Evolutionary conservation across 2,329 filamentous ascomycete species (phyloP).

Genomic region (Rhinocladiella mackenziei): DNA sequence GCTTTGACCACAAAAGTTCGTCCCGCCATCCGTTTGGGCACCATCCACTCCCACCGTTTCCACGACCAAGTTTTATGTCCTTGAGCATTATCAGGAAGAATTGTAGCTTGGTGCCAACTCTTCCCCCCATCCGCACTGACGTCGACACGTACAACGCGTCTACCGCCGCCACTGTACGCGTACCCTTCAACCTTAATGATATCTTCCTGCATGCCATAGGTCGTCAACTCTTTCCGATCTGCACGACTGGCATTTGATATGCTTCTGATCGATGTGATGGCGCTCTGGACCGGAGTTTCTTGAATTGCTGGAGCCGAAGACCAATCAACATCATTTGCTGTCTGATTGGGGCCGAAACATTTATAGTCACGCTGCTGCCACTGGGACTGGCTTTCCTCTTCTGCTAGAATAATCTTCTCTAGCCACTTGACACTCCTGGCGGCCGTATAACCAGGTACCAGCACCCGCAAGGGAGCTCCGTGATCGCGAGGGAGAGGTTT

Average conservation of each 20-base stretch:
- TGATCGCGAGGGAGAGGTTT: conserved; percentile 60
- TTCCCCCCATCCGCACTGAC: conserved; percentile 60
- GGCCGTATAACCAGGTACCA: conserved; percentile 64
- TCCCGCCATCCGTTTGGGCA: conserved; percentile 45
- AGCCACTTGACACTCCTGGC: conserved; percentile 66
- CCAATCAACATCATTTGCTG: conserved; percentile 55
- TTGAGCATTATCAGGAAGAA: conserved; percentile 50
- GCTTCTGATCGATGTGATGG: conserved; percentile 49
- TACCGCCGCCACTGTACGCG: conserved; percentile 65
- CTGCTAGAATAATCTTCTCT: conserved; percentile 58
- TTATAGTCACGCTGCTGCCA: conserved; percentile 68
- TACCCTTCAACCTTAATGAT: conserved; percentile 52
- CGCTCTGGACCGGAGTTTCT: conserved; percentile 64
- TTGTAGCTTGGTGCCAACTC: conserved; percentile 61
- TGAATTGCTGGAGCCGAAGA: conserved; percentile 61
- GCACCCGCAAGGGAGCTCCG: conserved; percentile 59
- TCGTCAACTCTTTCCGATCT: conserved; percentile 12
- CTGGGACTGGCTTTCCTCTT: conserved; percentile 62
- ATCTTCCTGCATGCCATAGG: conserved; percentile 27
- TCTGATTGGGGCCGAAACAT: conserved; percentile 61
- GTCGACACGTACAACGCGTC: conserved; percentile 64
- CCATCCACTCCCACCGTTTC: conserved; percentile 57
- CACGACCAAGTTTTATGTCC: conserved; percentile 59
- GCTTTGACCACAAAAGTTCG: conserved; percentile 61
- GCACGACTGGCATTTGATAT: conserved; percentile 5